phyloP scores from a whole-genome alignment of 495 filamentous ascomycete species.

The Podospora comata region DNA sequence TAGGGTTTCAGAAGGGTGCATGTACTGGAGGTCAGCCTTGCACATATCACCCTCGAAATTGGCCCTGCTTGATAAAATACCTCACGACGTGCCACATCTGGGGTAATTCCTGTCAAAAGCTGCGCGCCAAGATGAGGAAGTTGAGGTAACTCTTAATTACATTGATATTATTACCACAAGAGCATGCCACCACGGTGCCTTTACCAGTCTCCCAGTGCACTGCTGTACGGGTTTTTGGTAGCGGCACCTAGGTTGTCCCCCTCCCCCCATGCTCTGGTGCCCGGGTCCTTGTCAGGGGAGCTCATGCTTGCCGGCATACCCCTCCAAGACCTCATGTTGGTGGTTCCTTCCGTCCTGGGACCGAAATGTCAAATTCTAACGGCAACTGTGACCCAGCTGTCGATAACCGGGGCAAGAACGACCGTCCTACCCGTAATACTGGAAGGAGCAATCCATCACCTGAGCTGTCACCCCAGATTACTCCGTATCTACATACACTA shows the following conservation, averaged over 20 bases:
- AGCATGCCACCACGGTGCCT: background rate
- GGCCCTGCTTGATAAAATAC: background rate
- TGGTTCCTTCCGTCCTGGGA: constrained; percentile 10
- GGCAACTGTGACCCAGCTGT: background rate
- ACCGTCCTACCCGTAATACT: background rate
- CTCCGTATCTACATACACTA: background rate
- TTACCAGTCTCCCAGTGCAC: background rate
- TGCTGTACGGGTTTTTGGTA: background rate
- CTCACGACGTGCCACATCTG: background rate
- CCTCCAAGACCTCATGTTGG: constrained; percentile 7
- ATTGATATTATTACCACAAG: background rate
- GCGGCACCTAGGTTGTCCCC: background rate
- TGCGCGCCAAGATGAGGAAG: background rate
- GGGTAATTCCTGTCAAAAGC: background rate
- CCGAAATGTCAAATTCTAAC: background rate
- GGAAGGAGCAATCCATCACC: background rate
- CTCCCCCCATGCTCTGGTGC: background rate
- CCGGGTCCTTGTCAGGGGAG: constrained; percentile 9
- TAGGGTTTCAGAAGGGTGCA: background rate
- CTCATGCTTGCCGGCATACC: constrained; percentile 10
- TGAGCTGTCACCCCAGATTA: too few relatives aligned
- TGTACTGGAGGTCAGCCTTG: background rate
- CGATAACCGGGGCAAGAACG: background rate
- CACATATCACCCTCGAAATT: background rate
- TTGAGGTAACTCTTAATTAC: background rate